phyloP scores from a whole-genome alignment of 768 basidiomycete genomes.

The Coprinopsis sp. region DNA sequence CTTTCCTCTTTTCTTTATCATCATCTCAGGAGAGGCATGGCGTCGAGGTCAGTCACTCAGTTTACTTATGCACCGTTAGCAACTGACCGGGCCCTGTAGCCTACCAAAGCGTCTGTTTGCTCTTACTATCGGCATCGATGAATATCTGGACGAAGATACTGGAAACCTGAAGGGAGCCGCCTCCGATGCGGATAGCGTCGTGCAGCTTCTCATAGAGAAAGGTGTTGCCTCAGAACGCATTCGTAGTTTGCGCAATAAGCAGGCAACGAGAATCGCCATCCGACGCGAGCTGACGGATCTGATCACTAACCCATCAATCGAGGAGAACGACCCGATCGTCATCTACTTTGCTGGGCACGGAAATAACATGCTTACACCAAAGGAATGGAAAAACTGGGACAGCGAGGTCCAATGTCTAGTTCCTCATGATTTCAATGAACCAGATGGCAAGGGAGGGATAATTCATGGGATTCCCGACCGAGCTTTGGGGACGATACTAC shows the following conservation, averaged over 20 bases:
- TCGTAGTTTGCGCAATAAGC: constrained; percentile 44
- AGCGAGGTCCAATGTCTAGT: constrained; percentile 48
- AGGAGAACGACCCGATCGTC: constrained; percentile 50
- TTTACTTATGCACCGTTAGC: too few species aligned
- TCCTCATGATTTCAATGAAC: constrained; percentile 50
- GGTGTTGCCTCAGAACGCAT: constrained; percentile 38
- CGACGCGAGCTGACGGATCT: constrained; percentile 53
- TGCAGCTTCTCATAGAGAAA: constrained; percentile 45
- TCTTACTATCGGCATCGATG: constrained; percentile 5
- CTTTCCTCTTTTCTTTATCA: too few species aligned
- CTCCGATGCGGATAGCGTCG: constrained; percentile 47
- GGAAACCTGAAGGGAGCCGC: constrained; percentile 1
- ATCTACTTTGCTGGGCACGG: constrained; percentile 67
- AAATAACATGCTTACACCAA: constrained; percentile 42
- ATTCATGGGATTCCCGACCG: constrained; percentile 12
- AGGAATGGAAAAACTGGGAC: constrained; percentile 41
- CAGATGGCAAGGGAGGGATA: constrained; percentile 29
- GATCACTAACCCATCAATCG: constrained; percentile 46
- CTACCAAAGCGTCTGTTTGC: constrained; percentile 1
- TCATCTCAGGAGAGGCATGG: too few species aligned
- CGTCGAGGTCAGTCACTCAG: too few species aligned
- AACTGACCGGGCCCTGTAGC: too few species aligned
- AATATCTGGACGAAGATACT: background rate
- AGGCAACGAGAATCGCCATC: constrained; percentile 45
- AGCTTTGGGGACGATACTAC: constrained; percentile 10